phyloP scores from a whole-genome alignment of 192 early-diverging fungal species.

The Backusella westeae region DNA sequence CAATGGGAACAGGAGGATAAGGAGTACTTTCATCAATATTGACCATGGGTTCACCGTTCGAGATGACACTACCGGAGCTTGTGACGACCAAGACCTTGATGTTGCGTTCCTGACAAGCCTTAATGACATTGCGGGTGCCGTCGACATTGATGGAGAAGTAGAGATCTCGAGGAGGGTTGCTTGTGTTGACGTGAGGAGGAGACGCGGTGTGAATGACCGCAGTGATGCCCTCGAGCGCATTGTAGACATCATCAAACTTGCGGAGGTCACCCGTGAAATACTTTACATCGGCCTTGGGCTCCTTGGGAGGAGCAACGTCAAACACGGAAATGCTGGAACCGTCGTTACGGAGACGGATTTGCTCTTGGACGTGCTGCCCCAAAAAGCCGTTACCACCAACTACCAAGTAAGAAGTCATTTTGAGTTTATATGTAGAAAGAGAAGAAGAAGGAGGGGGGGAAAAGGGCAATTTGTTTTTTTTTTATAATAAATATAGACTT shows the following conservation, averaged over 20 bases:
- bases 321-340: slow-evolving; percentile 72
- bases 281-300: slow-evolving; percentile 41
- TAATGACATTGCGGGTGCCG: slow-evolving; percentile 85
- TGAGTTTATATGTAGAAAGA: not conserved
- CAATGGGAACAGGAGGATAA: slow-evolving; percentile 73
- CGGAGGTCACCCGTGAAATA: slow-evolving; percentile 50
- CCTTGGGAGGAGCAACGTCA: slow-evolving; percentile 63
- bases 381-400: slow-evolving; percentile 91
- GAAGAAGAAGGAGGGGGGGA: not conserved
- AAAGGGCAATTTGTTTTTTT: not conserved
- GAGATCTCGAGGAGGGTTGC: slow-evolving; percentile 61
- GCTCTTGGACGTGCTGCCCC: slow-evolving; percentile 72
- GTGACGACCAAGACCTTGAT: slow-evolving; percentile 83
- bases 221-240: slow-evolving; percentile 62
- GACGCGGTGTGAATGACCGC: slow-evolving; percentile 91
- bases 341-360: slow-evolving; percentile 64
- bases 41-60: slow-evolving; percentile 68
- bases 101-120: slow-evolving; percentile 59
- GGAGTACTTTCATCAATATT: slow-evolving; percentile 80
- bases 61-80: slow-evolving; percentile 87
- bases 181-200: slow-evolving; percentile 61
- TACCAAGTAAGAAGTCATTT: slow-evolving; percentile 56
- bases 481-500: not conserved
- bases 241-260: slow-evolving; percentile 53
- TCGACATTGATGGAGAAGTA: slow-evolving; percentile 82